A percentile compares a stretch with the other conserved stretches of the same genome.
phyloP scores from a whole-genome alignment of 2,329 filamentous ascomycete genomes.

The Keithomyces neogunnii region DNA sequence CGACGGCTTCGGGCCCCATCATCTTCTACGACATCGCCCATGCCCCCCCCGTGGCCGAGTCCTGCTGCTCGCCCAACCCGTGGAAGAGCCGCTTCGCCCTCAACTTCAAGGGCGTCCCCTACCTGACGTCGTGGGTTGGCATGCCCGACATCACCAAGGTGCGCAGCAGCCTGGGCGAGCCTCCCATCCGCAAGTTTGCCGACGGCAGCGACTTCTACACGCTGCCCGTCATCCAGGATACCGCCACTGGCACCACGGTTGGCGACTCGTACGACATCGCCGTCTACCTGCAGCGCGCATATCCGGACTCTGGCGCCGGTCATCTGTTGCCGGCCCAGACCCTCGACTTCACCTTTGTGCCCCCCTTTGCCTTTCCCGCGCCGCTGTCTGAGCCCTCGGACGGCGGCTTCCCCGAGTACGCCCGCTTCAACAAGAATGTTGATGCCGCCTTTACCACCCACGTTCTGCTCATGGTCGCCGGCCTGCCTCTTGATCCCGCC shows the following conservation, averaged over 20 bases:
- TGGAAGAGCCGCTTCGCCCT: conserved; percentile 28
- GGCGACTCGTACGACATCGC: conserved; percentile 63
- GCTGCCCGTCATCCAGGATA: conserved; percentile 47
- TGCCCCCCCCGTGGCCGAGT: conserved; percentile 18
- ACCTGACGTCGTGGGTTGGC: conserved; percentile 37
- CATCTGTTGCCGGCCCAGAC: conserved; percentile 38
- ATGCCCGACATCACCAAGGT: conserved; percentile 42
- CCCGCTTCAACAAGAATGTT: conserved; percentile 42
- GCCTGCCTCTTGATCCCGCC: conserved; percentile 42
- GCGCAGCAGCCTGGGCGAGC: conserved; percentile 36
- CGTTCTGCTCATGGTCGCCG: conserved; percentile 27
- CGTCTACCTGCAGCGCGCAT: conserved; percentile 44
- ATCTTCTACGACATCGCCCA: conserved; percentile 34
- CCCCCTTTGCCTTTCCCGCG: conserved; percentile 15
- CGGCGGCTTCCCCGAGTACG: conserved; percentile 14
- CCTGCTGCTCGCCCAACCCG: conserved; percentile 20
- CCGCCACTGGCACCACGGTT: conserved; percentile 28
- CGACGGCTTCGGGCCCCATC: conserved; percentile 8
- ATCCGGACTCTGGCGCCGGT: conserved; percentile 29
- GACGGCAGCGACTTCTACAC: conserved; percentile 53
- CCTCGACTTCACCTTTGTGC: conserved; percentile 30
- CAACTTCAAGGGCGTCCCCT: conserved; percentile 31
- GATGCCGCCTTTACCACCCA: conserved; percentile 45
- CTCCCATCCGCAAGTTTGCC: conserved; percentile 42
- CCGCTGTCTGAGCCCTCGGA: conserved; percentile 28